Percentiles rank a stretch among this genome's conserved stretches.
phyloP scores from a whole-genome alignment of 2,329 filamentous ascomycete species.

The Neobulgaria alba region DNA sequence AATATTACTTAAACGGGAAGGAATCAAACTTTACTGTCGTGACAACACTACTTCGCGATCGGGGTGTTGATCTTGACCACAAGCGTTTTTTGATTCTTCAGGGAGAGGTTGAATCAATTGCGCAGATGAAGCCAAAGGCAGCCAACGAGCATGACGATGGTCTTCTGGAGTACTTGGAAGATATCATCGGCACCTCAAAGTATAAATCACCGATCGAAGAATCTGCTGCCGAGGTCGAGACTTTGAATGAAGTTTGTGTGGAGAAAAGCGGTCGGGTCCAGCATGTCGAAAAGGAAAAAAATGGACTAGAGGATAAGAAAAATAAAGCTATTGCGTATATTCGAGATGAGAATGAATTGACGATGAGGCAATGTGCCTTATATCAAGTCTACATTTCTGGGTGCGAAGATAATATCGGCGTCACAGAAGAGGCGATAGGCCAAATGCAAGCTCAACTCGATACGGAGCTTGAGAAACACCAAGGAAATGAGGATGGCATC shows the following conservation, averaged over 20 bases:
- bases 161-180: slow-evolving; percentile 90
- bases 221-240: slow-evolving; percentile 80
- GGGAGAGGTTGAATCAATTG: slow-evolving; percentile 96
- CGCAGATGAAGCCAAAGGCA: slow-evolving; percentile 98
- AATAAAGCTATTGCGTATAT: slow-evolving; percentile 86
- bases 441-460: slow-evolving; percentile 85
- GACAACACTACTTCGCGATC: slow-evolving; percentile 75
- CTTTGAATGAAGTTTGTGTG: slow-evolving; percentile 84
- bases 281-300: slow-evolving; percentile 96
- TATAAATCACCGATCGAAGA: slow-evolving; percentile 98
- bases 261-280: slow-evolving; percentile 95
- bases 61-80: slow-evolving; percentile 92
- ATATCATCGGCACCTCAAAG: slow-evolving; percentile 97
- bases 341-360: slow-evolving; percentile 86
- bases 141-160: slow-evolving; percentile 93
- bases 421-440: slow-evolving; percentile 82
- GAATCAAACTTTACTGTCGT: slow-evolving; percentile 89
- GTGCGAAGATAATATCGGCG: slow-evolving; percentile 78
- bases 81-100: slow-evolving; percentile 97
- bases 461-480: slow-evolving; percentile 81
- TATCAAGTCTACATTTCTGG: slow-evolving; percentile 90
- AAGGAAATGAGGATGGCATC: slow-evolving; percentile 83
- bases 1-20: slow-evolving; percentile 91
- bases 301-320: slow-evolving; percentile 89
- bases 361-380: slow-evolving; percentile 78